Evolutionary conservation across 2,329 filamentous ascomycete species (phyloP).

Genomic region (Cyphellophora europaea): DNA sequence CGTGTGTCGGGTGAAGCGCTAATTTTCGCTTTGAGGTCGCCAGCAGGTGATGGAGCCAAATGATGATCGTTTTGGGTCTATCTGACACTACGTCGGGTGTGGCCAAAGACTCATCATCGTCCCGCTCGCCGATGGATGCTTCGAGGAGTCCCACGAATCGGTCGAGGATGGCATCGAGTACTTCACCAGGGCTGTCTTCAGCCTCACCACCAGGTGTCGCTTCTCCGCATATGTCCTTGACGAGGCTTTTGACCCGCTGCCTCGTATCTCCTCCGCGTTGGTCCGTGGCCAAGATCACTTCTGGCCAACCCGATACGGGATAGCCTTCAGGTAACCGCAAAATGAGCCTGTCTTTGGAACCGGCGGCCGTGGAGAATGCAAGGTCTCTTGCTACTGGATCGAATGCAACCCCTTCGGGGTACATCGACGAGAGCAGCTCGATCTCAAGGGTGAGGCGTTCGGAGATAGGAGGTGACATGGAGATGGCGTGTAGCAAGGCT

Average conservation of each 20-base stretch:
- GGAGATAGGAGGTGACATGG: no score
- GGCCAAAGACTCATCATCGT: background rate
- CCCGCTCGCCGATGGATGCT: background rate
- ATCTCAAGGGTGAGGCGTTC: slow-evolving; percentile 14
- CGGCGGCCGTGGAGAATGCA: slow-evolving; percentile 5
- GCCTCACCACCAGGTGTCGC: slow-evolving; percentile 2
- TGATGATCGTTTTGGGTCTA: slow-evolving; percentile 13
- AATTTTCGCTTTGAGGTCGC: slow-evolving; percentile 17
- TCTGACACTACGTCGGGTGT: background rate
- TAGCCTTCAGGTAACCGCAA: slow-evolving; percentile 10
- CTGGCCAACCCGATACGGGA: slow-evolving; percentile 6
- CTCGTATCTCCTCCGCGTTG: slow-evolving; percentile 9
- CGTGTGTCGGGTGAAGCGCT: slow-evolving; percentile 3
- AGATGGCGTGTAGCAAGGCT: no score
- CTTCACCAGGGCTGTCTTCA: slow-evolving; percentile 5
- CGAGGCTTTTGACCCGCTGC: slow-evolving; percentile 3
- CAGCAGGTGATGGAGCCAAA: slow-evolving; percentile 18
- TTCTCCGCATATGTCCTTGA: background rate
- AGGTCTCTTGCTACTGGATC: slow-evolving; percentile 8
- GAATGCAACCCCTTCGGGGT: slow-evolving; percentile 8
- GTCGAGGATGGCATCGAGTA: slow-evolving; percentile 11
- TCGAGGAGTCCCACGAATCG: slow-evolving; percentile 9
- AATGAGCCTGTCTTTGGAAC: slow-evolving; percentile 2
- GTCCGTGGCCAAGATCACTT: slow-evolving; percentile 10
- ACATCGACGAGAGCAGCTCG: slow-evolving; percentile 16